Evolutionary conservation across 83 land plant species (phyloP).

Genomic region (Isoetes engelmannii): DNA sequence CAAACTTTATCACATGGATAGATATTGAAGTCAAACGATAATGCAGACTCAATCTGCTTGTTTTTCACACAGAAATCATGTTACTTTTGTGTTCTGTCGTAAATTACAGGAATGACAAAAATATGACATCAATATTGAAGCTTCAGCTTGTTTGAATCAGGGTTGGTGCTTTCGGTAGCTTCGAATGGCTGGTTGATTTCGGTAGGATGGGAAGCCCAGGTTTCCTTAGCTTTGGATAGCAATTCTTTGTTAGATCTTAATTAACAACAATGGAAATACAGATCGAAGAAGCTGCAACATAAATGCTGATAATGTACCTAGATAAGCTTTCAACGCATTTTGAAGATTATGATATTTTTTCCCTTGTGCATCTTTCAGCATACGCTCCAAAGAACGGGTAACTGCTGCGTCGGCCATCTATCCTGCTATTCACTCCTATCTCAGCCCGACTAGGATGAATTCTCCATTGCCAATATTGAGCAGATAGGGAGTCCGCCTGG

Average conservation of each 20-base stretch:
- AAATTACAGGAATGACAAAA: no score
- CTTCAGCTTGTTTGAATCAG: neutral
- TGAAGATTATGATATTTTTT: constrained; percentile 64
- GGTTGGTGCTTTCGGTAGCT: neutral
- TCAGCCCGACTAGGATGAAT: no score
- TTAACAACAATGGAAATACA: neutral
- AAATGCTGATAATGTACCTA: constrained; percentile 37
- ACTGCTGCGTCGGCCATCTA: constrained; percentile 75
- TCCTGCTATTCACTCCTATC: neutral
- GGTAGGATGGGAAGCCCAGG: neutral
- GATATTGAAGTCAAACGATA: no score
- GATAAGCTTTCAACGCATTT: constrained; percentile 55
- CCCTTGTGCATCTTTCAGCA: constrained; percentile 71
- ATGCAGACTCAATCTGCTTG: no score
- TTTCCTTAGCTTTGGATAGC: neutral
- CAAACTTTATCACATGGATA: no score
- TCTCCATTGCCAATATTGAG: no score
- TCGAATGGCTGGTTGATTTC: neutral
- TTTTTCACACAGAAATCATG: no score
- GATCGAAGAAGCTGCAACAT: neutral
- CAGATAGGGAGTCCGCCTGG: no score
- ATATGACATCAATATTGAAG: no score
- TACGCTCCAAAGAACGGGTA: constrained; percentile 71
- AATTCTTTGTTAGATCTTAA: neutral
- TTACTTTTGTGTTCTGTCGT: no score